Evolutionary conservation across 352 stramenopile genomes (phyloP), one percentile per base, ranked within the genome.

Genomic region (Pythium periplocum): DNA sequence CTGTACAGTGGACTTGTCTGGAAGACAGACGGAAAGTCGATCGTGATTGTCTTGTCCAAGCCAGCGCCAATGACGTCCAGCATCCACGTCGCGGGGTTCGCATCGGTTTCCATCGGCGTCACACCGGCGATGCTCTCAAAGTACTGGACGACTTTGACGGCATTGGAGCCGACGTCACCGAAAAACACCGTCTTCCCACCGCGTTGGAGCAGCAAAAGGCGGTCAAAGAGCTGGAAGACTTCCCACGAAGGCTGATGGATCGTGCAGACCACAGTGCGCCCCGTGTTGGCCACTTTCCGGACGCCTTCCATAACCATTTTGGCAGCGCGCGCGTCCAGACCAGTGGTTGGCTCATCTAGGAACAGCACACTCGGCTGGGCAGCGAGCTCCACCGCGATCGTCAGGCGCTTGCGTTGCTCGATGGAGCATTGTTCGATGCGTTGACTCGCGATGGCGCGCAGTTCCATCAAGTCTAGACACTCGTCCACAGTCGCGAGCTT

Each of bases 241-340:
- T 96, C 81, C 2, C 69, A 83, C 6, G 71, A 81, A 10, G 90
- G 90, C 64, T 97, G 90, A 59, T 97, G 90, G 66, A 96, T 96
- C 30, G 85, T 96, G 48, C 90, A 95, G 6, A 96, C 62, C n/a
- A 97, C 71, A 5, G 77, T 92, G 4, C 72, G 61, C 2, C 87
- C 86, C 10, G 71, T 71, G 48, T 73, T 57, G 2, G 86, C 86
- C 39, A 96, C 76, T 40, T 93, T 90, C 51, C 90, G 86, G 30
- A 97, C 71, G 2, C 93, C 74, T 17, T 90, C 71, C 57, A 96
- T 89, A 33, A 96, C 59, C 39, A 91, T 61, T 50, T 95, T 82
- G 3, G 91, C 91, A 4, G 73, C 82, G 35, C 78, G 89, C 2
- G 76, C 79, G 59, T 97, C 90, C 6, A 97, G 53, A 31, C 90